These are phyloP conservation scores for Petasospora rhodanensis DNA, from an alignment of 1,139 yeast species.

Conservation along the genomic window DNA sequence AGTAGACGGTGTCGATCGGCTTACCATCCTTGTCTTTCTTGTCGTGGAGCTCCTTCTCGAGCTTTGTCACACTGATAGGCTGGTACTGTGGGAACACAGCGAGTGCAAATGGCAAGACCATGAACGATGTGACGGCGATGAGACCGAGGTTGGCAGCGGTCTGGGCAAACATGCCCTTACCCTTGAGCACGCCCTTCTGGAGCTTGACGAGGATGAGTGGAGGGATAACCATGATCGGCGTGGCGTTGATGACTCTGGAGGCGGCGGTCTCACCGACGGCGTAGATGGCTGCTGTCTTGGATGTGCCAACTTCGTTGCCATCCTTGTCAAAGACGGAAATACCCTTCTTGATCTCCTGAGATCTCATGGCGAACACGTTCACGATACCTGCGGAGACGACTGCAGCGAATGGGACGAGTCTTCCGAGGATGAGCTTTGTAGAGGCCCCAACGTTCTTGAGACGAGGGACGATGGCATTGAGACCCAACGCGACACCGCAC, in stretches of 20 bases:
- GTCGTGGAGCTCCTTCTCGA: slow-evolving; percentile 61
- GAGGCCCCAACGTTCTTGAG: slow-evolving; percentile 62
- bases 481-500: slow-evolving; percentile 91
- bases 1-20: slow-evolving; percentile 59
- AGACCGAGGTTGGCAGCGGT: slow-evolving; percentile 75
- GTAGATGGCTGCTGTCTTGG: slow-evolving; percentile 79
- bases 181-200: slow-evolving; percentile 64
- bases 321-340: slow-evolving; percentile 63
- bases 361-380: slow-evolving; percentile 91
- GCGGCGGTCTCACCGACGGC: slow-evolving; percentile 98
- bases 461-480: slow-evolving; percentile 82
- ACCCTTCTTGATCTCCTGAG: slow-evolving; percentile 89
- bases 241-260: slow-evolving; percentile 89
- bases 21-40: slow-evolving; percentile 62
- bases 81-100: slow-evolving; percentile 93
- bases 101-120: slow-evolving; percentile 88
- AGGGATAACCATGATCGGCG: slow-evolving; percentile 96
- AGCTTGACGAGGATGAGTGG: slow-evolving; percentile 76
- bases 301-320: slow-evolving; percentile 70
- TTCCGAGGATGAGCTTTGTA: slow-evolving; percentile 66
- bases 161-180: slow-evolving; percentile 60
- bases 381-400: slow-evolving; percentile 95
- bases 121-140: slow-evolving; percentile 79
- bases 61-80: slow-evolving; percentile 46
- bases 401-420: slow-evolving; percentile 96